A percentile compares a stretch with the other conserved stretches of the same genome.
phyloP scores from a whole-genome alignment of 2,329 filamentous ascomycete genomes.

The Didymella pomorum region DNA sequence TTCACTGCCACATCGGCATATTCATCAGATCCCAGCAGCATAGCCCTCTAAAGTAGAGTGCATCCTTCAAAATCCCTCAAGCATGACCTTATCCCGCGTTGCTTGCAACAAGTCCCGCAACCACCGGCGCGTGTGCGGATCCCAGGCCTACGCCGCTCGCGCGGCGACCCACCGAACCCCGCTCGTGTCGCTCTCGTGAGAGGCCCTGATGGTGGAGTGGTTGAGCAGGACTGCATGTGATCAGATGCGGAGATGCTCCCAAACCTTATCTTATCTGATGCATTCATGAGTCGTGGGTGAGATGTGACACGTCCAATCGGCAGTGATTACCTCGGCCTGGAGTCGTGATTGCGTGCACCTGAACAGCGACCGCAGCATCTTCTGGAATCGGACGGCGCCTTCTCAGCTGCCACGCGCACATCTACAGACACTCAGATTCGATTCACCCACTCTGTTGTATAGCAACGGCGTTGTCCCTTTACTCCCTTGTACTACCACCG shows the following conservation, averaged over 20 bases:
- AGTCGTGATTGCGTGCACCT: conserved; percentile 8
- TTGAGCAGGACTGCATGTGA: conserved; percentile 16
- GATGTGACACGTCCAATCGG: conserved; percentile 2
- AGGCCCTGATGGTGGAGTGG: conserved; percentile 1
- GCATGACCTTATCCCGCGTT: neutral
- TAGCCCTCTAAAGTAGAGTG: neutral
- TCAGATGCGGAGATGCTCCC: neutral
- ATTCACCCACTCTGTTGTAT: neutral
- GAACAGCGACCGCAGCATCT: conserved; percentile 25
- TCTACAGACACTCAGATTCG: neutral
- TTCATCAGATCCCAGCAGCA: neutral
- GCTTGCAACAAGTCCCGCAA: neutral
- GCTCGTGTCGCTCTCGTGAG: conserved; percentile 5
- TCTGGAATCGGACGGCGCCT: conserved; percentile 28
- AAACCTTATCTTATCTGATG: conserved; percentile 27
- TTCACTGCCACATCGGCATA: neutral
- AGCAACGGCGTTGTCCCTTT: neutral
- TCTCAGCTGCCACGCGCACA: conserved; percentile 4
- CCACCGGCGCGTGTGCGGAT: conserved; percentile 2
- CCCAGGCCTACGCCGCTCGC: neutral
- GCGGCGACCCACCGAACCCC: neutral
- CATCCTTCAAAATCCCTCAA: neutral
- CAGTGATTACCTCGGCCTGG: conserved; percentile 20
- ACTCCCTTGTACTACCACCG: conserved; percentile 7
- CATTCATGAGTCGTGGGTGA: conserved; percentile 2